phyloP scores from a whole-genome alignment of 257 asterid genomes.

The Nicotiana noctiflora region DNA sequence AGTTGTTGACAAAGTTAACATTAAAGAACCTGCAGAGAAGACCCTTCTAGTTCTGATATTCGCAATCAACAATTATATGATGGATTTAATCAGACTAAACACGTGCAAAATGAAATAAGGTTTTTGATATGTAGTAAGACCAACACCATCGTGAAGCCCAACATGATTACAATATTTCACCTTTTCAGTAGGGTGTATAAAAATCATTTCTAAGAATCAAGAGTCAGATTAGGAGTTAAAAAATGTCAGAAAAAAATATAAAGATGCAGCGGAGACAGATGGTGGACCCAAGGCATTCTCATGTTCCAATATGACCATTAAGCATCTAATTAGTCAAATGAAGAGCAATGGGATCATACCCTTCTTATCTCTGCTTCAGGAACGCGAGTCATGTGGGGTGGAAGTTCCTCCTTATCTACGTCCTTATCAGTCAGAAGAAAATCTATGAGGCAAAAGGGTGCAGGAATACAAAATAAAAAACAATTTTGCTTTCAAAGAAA shows the following conservation, averaged over 20 bases:
- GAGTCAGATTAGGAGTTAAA: background rate
- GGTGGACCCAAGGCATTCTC: background rate
- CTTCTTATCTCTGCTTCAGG: constrained; percentile 14
- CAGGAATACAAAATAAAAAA: background rate
- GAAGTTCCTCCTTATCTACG: constrained; percentile 36
- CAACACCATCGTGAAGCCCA: background rate
- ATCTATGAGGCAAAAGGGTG: background rate
- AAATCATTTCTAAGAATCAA: background rate
- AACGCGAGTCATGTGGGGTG: constrained; percentile 18
- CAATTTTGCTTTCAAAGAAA: background rate
- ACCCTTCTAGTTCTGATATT: background rate
- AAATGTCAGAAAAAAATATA: background rate
- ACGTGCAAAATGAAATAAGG: background rate
- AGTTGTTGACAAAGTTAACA: background rate
- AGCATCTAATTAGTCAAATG: background rate
- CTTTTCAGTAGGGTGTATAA: background rate
- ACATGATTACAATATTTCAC: background rate
- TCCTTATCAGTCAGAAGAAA: constrained; percentile 45
- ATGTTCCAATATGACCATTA: background rate
- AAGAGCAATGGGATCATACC: constrained; percentile 4
- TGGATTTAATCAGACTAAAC: background rate
- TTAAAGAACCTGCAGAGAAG: background rate
- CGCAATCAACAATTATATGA: background rate
- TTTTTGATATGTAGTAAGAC: background rate
- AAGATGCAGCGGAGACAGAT: background rate